Percentiles rank a stretch among this genome's conserved stretches.
Conservation (phyloP, 2,329 filamentous ascomycete genomes). For the Hypoxylon sp. region DNA sequence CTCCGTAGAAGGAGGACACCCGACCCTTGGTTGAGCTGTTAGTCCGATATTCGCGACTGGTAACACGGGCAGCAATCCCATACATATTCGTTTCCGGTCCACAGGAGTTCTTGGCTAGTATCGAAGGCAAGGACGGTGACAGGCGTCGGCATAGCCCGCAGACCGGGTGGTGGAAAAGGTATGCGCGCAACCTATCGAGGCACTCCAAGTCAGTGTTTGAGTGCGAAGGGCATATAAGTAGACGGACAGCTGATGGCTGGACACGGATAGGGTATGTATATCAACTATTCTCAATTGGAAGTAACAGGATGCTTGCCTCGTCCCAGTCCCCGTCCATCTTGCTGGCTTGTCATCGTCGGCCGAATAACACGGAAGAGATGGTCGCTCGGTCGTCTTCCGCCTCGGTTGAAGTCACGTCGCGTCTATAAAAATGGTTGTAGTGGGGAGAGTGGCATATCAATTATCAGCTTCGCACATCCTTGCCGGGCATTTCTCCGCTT, state of each 20-base stretch:
- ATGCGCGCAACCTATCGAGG: slow-evolving; percentile 76
- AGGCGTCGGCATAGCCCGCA: slow-evolving; percentile 73
- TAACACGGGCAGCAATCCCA: slow-evolving; percentile 45
- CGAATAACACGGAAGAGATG: slow-evolving; percentile 17
- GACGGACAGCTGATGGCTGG: background rate
- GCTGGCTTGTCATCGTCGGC: slow-evolving; percentile 40
- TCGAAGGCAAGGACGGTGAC: slow-evolving; percentile 89
- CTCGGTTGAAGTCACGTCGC: slow-evolving; percentile 10
- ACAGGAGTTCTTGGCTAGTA: slow-evolving; percentile 85
- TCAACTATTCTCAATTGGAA: background rate
- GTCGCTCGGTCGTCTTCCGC: slow-evolving; percentile 7
- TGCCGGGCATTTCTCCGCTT: background rate
- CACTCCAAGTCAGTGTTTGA: slow-evolving; percentile 18
- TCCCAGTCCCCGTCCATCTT: slow-evolving; percentile 74
- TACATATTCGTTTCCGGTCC: slow-evolving; percentile 92
- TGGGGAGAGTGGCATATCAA: background rate
- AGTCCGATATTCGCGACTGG: slow-evolving; percentile 8
- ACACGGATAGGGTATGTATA: slow-evolving; percentile 7
- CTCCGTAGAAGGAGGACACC: slow-evolving; percentile 86
- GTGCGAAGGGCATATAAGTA: background rate
- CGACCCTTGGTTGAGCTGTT: slow-evolving; percentile 69
- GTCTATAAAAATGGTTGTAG: slow-evolving; percentile 5
- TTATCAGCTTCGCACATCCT: background rate
- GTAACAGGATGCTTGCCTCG: slow-evolving; percentile 58
- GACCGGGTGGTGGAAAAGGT: slow-evolving; percentile 78